phyloP scores from a whole-genome alignment of 257 asterid species.

The Orobanche coerulescens region DNA sequence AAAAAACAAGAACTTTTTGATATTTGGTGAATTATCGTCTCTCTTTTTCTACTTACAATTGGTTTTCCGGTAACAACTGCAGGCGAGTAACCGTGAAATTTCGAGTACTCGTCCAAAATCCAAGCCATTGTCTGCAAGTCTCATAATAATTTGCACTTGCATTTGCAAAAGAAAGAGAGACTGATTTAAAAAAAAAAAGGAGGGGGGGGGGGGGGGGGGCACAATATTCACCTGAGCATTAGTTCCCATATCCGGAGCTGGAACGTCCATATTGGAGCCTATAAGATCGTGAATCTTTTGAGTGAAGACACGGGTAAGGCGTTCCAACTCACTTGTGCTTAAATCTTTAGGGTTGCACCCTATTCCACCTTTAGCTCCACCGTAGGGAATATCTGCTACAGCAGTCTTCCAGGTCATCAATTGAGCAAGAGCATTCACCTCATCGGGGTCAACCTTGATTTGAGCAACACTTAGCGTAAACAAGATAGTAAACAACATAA shows the following conservation, averaged over 20 bases:
- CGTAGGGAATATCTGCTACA: slow-evolving; percentile 65
- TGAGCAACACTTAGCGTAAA: slow-evolving; percentile 18
- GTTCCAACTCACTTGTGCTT: slow-evolving; percentile 55
- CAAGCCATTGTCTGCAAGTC: slow-evolving; percentile 78
- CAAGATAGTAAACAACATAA: not conserved
- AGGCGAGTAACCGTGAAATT: slow-evolving; percentile 77
- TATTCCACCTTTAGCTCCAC: slow-evolving; percentile 87
- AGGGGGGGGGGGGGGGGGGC: not conserved
- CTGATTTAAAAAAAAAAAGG: no score
- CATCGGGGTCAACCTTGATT: slow-evolving; percentile 65
- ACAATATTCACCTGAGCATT: slow-evolving; percentile 48
- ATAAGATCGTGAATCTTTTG: slow-evolving; percentile 78
- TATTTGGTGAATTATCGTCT: not conserved
- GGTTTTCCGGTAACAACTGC: slow-evolving; percentile 86
- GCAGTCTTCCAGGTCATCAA: slow-evolving; percentile 91
- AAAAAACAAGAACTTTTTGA: no score
- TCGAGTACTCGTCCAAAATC: slow-evolving; percentile 85
- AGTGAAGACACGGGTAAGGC: slow-evolving; percentile 72
- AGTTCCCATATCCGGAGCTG: slow-evolving; percentile 91
- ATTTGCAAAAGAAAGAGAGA: not conserved
- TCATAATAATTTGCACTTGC: slow-evolving; percentile 2
- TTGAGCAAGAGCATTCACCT: slow-evolving; percentile 84
- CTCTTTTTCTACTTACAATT: slow-evolving; percentile 36
- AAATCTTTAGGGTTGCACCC: slow-evolving; percentile 63
- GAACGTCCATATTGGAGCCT: slow-evolving; percentile 66